phyloP scores from a whole-genome alignment of 345 rosid genomes.

The Salix exigua region DNA sequence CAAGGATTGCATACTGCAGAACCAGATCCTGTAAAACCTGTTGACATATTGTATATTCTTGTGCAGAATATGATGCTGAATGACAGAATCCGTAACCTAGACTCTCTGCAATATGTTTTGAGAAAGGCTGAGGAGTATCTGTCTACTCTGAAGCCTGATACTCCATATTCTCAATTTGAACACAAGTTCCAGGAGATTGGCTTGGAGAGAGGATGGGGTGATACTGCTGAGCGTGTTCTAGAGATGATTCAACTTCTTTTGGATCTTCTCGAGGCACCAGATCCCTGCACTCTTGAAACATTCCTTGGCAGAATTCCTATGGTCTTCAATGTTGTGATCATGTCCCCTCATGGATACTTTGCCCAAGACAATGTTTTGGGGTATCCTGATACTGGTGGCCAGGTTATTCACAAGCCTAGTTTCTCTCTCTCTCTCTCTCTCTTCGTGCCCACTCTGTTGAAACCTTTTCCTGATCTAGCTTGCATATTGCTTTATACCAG shows the following conservation, averaged over 20 bases:
- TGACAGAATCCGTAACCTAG: conserved; percentile 60
- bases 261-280: conserved; percentile 97
- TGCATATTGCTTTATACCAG: conserved; percentile 21
- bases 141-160: conserved; percentile 40
- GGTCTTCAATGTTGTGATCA: conserved; percentile 92
- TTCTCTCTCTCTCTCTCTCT: neutral
- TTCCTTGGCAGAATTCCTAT: conserved; percentile 84
- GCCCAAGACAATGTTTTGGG: conserved; percentile 96
- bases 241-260: conserved; percentile 86
- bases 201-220: conserved; percentile 94
- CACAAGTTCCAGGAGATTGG: conserved; percentile 88
- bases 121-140: conserved; percentile 91
- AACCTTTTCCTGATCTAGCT: neutral
- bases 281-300: conserved; percentile 85
- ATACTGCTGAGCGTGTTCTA: conserved; percentile 68
- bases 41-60: conserved; percentile 3
- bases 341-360: conserved; percentile 92
- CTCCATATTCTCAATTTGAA: conserved; percentile 58
- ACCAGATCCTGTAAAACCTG: neutral
- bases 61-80: conserved; percentile 81
- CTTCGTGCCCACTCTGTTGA: neutral
- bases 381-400: conserved; percentile 97
- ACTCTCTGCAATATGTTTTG: conserved; percentile 60
- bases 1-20: neutral
- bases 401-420: conserved; percentile 40